Evolutionary conservation across 805 yeast genomes (phyloP), one percentile per base, ranked within the genome.

Genomic region (Saturnispora silvae): DNA sequence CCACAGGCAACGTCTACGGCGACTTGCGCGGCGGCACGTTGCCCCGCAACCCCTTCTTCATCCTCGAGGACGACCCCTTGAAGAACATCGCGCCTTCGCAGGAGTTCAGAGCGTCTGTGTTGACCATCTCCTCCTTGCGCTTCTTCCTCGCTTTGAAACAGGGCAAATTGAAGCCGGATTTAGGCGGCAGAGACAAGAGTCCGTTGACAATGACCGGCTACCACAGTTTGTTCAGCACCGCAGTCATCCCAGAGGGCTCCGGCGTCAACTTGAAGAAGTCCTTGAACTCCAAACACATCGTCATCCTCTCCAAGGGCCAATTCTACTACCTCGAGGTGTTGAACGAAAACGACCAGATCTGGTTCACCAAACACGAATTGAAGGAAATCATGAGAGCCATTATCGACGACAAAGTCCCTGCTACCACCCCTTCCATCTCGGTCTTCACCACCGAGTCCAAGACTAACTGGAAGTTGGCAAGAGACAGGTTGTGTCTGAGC

Each of bases 41-140:
- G 30, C 94, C 94, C 4, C 63, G 89, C 43, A 81, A 81, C 52
- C 94, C 94, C 1, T 81, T 78, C 49, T 65, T 81, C 45, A 70
- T 81, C 9, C 55, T 81, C 14, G 85, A 80, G 45, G 80, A 80
- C 50, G 94, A 81, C 45, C 87, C 89, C 1, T 65, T 74, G 43
- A 65, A 73, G 14, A 70, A 68, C 41, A 67, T 60, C 37, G 56
- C 65, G 10, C 81, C 84, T 13, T 63, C 70, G 35, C 94, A 81
- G 57, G 62, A 73, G 9, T 78, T 75, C 43, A 55, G 89, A 26
- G 77, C 87, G 7, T 75, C 87, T 2, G 76, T 71, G 20, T 57
- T 81, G 44, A 66, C 79, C 20, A 70, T 74, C 37, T 77, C 86
- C 4, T 67, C 83, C 3, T 60, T 80, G 49, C 71, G 82, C 54